These are phyloP conservation scores for Inga leiocalycina DNA, from an alignment of 306 rosid genomes.

Conservation along the genomic window DNA sequence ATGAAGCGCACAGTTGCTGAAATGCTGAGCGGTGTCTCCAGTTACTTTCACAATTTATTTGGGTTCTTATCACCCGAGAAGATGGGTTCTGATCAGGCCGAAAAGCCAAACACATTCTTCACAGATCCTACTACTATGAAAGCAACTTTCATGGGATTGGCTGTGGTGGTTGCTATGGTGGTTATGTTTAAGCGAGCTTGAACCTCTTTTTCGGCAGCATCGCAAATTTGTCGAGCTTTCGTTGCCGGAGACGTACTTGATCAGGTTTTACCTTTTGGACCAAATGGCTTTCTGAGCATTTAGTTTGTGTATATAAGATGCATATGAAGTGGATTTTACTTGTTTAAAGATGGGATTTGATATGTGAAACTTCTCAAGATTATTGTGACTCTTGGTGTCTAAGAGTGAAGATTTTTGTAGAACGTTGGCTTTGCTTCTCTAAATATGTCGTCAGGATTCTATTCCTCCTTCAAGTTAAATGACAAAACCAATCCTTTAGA, in stretches of 20 bases:
- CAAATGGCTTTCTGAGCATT: not conserved
- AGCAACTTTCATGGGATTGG: constrained; percentile 73
- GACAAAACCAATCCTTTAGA: too few species aligned
- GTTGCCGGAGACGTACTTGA: not conserved
- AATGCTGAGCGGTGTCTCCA: constrained; percentile 49
- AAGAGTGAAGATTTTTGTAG: not conserved
- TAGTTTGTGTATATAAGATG: not conserved
- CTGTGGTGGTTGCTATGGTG: constrained; percentile 59
- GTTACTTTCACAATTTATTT: constrained; percentile 55
- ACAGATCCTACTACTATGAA: constrained; percentile 35
- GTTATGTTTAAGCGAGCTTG: constrained; percentile 64
- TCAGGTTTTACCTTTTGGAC: not conserved
- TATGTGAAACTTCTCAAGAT: not conserved
- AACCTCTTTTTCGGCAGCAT: constrained; percentile 7
- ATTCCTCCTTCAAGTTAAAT: too few species aligned
- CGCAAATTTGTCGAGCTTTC: constrained; percentile 47
- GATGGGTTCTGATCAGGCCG: constrained; percentile 38
- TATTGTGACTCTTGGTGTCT: too few species aligned
- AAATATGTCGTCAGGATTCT: not conserved
- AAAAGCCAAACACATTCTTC: constrained; percentile 15
- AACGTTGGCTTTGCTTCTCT: not conserved
- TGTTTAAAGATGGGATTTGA: not conserved
- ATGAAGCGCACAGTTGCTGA: constrained; percentile 45
- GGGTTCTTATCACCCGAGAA: constrained; percentile 42
- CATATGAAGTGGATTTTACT: constrained; percentile 22